Evolutionary conservation across 2,329 filamentous ascomycete species (phyloP), one percentile per base, ranked within the genome.

Genomic region (Aplosporella prunicola): DNA sequence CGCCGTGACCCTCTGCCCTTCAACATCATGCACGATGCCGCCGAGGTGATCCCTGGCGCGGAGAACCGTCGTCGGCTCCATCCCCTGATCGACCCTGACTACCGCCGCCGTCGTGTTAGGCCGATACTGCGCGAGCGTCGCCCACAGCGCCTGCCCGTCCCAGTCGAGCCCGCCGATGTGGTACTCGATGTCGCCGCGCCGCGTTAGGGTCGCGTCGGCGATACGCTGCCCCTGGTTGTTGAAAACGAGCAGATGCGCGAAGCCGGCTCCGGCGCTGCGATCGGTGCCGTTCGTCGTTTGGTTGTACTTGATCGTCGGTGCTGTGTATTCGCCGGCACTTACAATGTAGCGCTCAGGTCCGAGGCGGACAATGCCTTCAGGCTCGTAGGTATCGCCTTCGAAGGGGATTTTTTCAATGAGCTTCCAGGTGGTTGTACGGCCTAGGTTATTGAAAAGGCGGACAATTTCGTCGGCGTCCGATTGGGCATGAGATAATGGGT

Each of bases 211-310:
- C 4, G 60, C 65, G 44, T 71, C 66, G 2, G 63, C 65, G 10
- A 71, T 56, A 3, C 58, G 49, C 8, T 49, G 47, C 2, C 67
- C 67, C 5, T 60, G 48, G 0, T 59, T 58, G 33, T 64, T 57
- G 45, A 66, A 71, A 3, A 70, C 54, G 16, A 68, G 52, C 29
- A 70, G 39, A 35, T 70, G 66, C 6, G 60, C 60, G 32, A 66
- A 67, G 0, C 67, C 66, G 3, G 56, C 56, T 4, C 67, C 64
- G 2, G 62, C 42, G 5, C 57, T 61, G 16, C 65, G 58, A 48
- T 80, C 76, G 5, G 76, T 72, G 5, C 76, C 76, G 2, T 76
- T 80, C 32, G 80, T n/a, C 22, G 22, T 8, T 8, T n/a, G 8
- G n/a, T 24, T 24, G 22, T 74, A 67, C 39, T 60, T 61, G 10